These are phyloP conservation scores for Evansstolkia leycettana DNA, from an alignment of 495 filamentous ascomycete species.

Conservation along the genomic window DNA sequence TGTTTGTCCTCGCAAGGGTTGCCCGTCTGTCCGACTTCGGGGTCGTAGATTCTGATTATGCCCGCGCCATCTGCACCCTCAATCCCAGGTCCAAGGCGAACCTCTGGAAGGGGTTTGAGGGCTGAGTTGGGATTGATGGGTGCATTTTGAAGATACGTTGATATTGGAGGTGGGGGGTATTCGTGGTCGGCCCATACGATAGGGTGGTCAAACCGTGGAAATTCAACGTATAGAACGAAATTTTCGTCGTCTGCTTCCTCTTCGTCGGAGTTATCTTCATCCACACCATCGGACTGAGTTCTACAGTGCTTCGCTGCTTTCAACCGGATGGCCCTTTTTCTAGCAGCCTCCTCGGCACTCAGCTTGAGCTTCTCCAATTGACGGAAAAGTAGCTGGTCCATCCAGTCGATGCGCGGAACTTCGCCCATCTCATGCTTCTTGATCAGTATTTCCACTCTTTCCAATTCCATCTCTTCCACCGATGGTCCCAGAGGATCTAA, in stretches of 20 bases:
- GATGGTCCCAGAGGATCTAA: constrained; percentile 30
- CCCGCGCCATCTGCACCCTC: constrained; percentile 41
- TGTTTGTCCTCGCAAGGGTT: constrained; percentile 97
- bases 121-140: constrained; percentile 52
- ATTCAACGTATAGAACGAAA: constrained; percentile 75
- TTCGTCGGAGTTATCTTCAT: constrained; percentile 27
- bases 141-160: constrained; percentile 49
- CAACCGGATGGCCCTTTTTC: constrained; percentile 21
- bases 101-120: constrained; percentile 67
- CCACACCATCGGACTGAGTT: constrained; percentile 4
- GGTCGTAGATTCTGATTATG: constrained; percentile 81
- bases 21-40: constrained; percentile 74
- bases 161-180: constrained; percentile 74
- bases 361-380: constrained; percentile 65
- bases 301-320: constrained; percentile 16
- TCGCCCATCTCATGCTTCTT: constrained; percentile 99
- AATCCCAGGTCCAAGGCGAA: constrained; percentile 74
- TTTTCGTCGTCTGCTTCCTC: constrained; percentile 39
- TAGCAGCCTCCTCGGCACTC: constrained; percentile 36
- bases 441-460: constrained; percentile 72
- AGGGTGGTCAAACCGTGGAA: constrained; percentile 91
- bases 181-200: constrained; percentile 91
- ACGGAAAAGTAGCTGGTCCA: constrained; percentile 86
- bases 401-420: constrained; percentile 83
- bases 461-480: constrained; percentile 58